These are phyloP conservation scores for Lathyrus sativus DNA, from an alignment of 306 rosid genomes.

Conservation along the genomic window DNA sequence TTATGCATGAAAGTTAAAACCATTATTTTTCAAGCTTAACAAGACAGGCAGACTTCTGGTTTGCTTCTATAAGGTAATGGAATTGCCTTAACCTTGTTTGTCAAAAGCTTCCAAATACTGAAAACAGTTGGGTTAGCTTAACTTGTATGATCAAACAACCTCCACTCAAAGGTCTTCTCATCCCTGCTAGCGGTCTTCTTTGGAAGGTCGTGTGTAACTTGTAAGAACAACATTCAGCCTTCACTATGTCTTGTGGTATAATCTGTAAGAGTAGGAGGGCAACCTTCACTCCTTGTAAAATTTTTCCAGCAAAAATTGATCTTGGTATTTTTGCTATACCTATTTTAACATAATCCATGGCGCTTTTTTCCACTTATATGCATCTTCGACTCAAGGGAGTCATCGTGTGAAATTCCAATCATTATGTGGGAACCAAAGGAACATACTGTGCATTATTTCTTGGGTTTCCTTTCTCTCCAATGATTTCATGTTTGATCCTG, in stretches of 20 bases:
- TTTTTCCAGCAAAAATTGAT: background rate
- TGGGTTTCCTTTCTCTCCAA: background rate
- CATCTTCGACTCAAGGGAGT: slow-evolving; percentile 7
- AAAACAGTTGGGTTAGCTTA: background rate
- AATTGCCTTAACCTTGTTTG: slow-evolving; percentile 9
- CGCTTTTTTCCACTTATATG: background rate
- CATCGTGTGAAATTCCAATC: background rate
- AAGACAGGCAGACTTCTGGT: slow-evolving; percentile 9
- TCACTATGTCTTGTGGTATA: background rate
- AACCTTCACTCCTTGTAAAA: background rate
- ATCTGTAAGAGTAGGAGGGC: background rate
- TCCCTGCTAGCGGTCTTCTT: background rate
- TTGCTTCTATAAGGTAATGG: slow-evolving; percentile 13
- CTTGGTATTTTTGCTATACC: background rate
- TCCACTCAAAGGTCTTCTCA: slow-evolving; percentile 3
- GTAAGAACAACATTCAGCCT: slow-evolving; percentile 1
- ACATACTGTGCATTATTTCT: background rate
- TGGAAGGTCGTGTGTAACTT: slow-evolving; percentile 1
- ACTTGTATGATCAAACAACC: background rate
- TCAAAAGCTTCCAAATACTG: background rate
- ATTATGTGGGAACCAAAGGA: background rate
- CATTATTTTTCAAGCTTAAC: slow-evolving; percentile 25
- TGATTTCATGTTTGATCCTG: background rate
- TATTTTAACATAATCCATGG: background rate
- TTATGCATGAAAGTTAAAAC: background rate